Evolutionary conservation across 345 rosid species (phyloP).

Genomic region (Hibiscus syriacus): DNA sequence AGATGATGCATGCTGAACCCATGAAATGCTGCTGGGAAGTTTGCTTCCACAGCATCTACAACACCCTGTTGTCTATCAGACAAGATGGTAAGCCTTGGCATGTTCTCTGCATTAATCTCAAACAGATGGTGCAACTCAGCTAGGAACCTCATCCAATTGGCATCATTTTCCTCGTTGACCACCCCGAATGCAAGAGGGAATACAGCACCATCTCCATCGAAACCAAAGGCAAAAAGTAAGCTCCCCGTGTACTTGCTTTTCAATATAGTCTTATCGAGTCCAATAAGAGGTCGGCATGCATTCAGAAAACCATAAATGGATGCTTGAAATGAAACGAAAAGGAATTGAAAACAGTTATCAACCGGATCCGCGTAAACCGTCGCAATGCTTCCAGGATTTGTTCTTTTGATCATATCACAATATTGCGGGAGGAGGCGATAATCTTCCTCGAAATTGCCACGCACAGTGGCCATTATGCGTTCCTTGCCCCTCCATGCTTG

Average conservation of each 20-base stretch:
- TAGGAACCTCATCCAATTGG: conserved; percentile 78
- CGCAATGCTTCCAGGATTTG: conserved; percentile 79
- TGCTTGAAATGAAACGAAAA: conserved; percentile 74
- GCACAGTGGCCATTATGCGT: conserved; percentile 68
- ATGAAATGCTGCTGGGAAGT: conserved; percentile 74
- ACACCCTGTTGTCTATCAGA: conserved; percentile 55
- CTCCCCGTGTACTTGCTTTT: conserved; percentile 76
- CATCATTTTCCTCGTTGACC: conserved; percentile 67
- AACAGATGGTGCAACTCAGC: conserved; percentile 66
- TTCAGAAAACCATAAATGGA: conserved; percentile 75
- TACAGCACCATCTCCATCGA: conserved; percentile 79
- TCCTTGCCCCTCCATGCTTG: conserved; percentile 99
- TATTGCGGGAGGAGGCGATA: conserved; percentile 80
- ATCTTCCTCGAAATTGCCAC: conserved; percentile 89
- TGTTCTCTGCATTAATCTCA: too few species aligned
- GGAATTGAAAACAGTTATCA: conserved; percentile 65
- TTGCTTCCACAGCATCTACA: conserved; percentile 72
- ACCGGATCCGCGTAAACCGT: conserved; percentile 48
- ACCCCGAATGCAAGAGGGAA: conserved; percentile 83
- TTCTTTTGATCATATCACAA: conserved; percentile 64
- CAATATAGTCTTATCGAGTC: conserved; percentile 56
- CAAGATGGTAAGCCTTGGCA: too few species aligned
- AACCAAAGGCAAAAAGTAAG: conserved; percentile 72
- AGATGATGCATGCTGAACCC: conserved; percentile 73
- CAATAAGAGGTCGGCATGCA: conserved; percentile 79